Evolutionary conservation across 306 rosid species (phyloP).

Genomic region (Crotalaria pallida): DNA sequence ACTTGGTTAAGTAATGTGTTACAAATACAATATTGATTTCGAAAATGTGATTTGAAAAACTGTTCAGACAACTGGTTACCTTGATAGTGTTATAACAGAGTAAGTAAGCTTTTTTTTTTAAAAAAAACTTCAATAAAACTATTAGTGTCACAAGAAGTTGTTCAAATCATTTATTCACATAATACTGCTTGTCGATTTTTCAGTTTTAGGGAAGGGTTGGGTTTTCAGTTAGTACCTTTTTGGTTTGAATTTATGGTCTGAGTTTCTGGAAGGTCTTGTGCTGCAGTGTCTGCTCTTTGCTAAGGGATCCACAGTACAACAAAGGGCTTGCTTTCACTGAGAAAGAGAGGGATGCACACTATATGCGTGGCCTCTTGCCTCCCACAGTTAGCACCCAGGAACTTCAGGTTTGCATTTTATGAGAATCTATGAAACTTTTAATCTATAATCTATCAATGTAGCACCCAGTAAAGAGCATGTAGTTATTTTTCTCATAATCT

Average conservation of each 20-base stretch:
- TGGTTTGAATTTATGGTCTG: background rate
- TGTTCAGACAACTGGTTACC: too few relatives aligned
- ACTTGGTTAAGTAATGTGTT: too few relatives aligned
- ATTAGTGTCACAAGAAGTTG: too few relatives aligned
- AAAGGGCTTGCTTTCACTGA: constrained; percentile 90
- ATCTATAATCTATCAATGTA: background rate
- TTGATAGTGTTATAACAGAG: too few relatives aligned
- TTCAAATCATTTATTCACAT: too few relatives aligned
- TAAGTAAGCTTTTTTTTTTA: too few relatives aligned
- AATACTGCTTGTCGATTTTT: too few relatives aligned
- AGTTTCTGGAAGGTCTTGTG: background rate
- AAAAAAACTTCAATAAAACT: too few relatives aligned
- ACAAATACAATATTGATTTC: too few relatives aligned
- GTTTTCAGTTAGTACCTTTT: background rate
- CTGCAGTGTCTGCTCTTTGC: constrained; percentile 75
- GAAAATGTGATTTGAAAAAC: too few relatives aligned
- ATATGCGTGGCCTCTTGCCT: constrained; percentile 95
- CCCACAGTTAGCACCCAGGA: constrained; percentile 57
- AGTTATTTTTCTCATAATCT: too few relatives aligned
- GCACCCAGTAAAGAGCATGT: too few relatives aligned
- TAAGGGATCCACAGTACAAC: constrained; percentile 95
- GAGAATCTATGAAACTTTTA: background rate
- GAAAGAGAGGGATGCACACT: constrained; percentile 92
- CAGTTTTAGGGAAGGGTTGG: background rate
- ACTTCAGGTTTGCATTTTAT: constrained; percentile 63